A percentile compares a stretch with the other conserved stretches of the same genome.
Evolutionary conservation across 495 filamentous ascomycete species (phyloP).

Genomic region (Saxophila tyrrhenica): DNA sequence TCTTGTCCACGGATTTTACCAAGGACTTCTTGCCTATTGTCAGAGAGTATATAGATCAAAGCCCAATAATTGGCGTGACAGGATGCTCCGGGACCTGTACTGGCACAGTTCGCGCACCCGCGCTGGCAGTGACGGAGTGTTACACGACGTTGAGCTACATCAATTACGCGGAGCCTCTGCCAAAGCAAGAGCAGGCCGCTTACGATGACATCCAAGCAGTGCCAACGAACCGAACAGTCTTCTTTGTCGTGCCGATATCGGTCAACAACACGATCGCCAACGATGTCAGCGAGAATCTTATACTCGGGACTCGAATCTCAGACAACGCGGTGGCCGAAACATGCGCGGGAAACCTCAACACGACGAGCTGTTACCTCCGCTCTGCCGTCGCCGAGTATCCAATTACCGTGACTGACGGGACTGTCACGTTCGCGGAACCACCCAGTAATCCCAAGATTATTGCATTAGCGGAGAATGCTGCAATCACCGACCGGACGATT

Average conservation of each 20-base stretch:
- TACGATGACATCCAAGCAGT: not conserved
- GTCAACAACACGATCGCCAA: not conserved
- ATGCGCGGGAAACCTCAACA: conserved; percentile 4
- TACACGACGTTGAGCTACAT: not conserved
- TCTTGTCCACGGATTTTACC: not conserved
- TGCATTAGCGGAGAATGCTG: conserved; percentile 1
- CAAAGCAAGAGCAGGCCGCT: not conserved
- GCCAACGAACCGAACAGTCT: not conserved
- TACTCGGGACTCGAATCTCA: not conserved
- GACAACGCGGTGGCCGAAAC: not conserved
- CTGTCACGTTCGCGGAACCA: conserved; percentile 7
- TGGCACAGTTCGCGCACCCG: conserved; percentile 4
- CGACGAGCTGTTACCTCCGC: not conserved
- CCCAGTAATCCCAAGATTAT: conserved; percentile 8
- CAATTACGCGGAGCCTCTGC: conserved; percentile 3
- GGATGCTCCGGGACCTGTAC: conserved; percentile 1
- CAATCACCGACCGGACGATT: conserved; percentile 1
- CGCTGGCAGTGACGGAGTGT: conserved; percentile 2
- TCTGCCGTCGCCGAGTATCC: conserved; percentile 8
- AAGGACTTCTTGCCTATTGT: not conserved
- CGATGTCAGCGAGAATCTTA: not conserved
- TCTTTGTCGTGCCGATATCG: not conserved
- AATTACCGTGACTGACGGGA: conserved; percentile 2
- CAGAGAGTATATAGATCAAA: not conserved
- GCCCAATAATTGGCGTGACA: not conserved